Base-by-base conservation (phyloP, 108 stramenopile genomes). In the Skeletonema potamos region DNA sequence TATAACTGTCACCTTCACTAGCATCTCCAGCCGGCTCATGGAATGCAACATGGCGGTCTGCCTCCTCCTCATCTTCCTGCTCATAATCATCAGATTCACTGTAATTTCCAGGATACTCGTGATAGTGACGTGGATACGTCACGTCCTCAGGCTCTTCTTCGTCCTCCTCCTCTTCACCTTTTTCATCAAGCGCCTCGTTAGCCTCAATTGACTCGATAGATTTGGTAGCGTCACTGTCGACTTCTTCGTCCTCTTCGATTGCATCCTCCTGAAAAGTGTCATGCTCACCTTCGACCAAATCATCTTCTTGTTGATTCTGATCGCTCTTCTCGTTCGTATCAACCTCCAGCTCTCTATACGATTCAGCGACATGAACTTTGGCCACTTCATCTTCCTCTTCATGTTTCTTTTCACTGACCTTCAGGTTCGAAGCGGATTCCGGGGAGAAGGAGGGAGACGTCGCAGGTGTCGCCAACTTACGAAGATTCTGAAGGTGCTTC, bases 11-110 rank as follows among this genome's bases (percentile, higher is more conserved):
- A 9, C 48, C 48, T 24, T 24, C 48, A 51, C 48, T 51, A 51
- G 48, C 48, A 51, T 51, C 48, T 51, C 48, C 48, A 4, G 22
- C 48, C 22, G 48, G 48, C 22, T 72, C 80, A 27, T 74, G 55
- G 57, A 74, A 81, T 7, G 80, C 80, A 15, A 58, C 62, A 39
- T 59, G 68, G 26, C 79, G 58, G 29, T 74, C 44, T 27, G 54
- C 69, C 48, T 81, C 80, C 20, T 65, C 69, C 1, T 64, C 58
- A 32, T 74, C 80, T 57, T 81, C 80, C 30, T 70, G 22, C 15
- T 74, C 73, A 36, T 81, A 74, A 54, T 74, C 73, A 61, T 74
- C 80, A 51, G 70, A 72, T 20, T 69, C 79, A 62, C 73, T 74
- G 37, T 74, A 74, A 27, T 81, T 81, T 41, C 73, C 80, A 13